Percentiles rank a stretch among this genome's conserved stretches.
phyloP scores from a whole-genome alignment of 495 filamentous ascomycete species.

The Chaetomium cochliodes region DNA sequence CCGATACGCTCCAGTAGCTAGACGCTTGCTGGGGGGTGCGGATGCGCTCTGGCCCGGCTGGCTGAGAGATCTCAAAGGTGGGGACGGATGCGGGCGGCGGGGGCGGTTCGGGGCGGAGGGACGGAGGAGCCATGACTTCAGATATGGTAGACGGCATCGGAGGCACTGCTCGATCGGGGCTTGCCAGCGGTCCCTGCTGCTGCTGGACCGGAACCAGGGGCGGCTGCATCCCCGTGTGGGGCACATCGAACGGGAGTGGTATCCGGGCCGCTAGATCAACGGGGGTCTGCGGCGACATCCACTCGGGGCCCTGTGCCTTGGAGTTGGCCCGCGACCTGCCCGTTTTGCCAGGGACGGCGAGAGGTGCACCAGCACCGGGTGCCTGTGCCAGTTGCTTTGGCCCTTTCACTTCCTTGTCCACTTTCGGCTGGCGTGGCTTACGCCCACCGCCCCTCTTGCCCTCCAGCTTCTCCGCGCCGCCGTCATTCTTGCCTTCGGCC shows the following conservation, averaged over 20 bases:
- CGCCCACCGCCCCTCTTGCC: slow-evolving; percentile 39
- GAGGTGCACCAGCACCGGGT: slow-evolving; percentile 46
- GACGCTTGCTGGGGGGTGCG: slow-evolving; percentile 65
- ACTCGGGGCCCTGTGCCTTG: slow-evolving; percentile 42
- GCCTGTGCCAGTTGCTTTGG: slow-evolving; percentile 36
- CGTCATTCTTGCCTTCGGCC: slow-evolving; percentile 47
- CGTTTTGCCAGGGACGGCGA: slow-evolving; percentile 34
- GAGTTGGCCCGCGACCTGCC: slow-evolving; percentile 50
- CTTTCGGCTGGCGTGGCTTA: slow-evolving; percentile 48
- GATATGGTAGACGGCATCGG: slow-evolving; percentile 38
- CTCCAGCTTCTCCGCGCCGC: slow-evolving; percentile 55
- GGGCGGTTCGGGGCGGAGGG: slow-evolving; percentile 49
- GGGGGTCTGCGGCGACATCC: slow-evolving; percentile 37
- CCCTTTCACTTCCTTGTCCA: slow-evolving; percentile 38
- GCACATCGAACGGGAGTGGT: slow-evolving; percentile 40
- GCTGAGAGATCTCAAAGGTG: slow-evolving; percentile 43
- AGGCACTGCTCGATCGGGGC: slow-evolving; percentile 39
- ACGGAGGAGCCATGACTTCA: slow-evolving; percentile 52
- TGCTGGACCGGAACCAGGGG: slow-evolving; percentile 39
- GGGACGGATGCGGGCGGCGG: slow-evolving; percentile 38
- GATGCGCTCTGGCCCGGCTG: slow-evolving; percentile 43
- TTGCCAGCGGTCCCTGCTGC: slow-evolving; percentile 37
- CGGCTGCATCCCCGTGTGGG: slow-evolving; percentile 40
- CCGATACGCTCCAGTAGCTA: slow-evolving; percentile 97
- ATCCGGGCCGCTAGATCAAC: slow-evolving; percentile 32